These are phyloP conservation scores for Phytophthora chlamydospora DNA, from an alignment of 352 stramenopile genomes.

Conservation along the genomic window DNA sequence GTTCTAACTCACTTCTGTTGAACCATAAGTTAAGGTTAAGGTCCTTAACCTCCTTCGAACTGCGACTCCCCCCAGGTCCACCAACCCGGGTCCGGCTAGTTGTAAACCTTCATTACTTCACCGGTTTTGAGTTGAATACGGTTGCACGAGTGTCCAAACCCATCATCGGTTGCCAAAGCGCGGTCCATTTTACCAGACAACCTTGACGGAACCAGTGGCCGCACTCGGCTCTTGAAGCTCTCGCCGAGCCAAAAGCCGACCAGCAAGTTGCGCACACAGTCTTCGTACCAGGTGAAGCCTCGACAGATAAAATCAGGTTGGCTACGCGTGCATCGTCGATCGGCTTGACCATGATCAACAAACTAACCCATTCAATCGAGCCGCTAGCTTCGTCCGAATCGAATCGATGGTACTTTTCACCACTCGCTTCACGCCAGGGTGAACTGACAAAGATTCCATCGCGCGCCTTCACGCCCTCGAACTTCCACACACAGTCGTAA, in stretches of 20 bases:
- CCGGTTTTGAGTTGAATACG: too few species aligned
- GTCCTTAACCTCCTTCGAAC: too few species aligned
- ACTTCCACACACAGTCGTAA: slow-evolving; percentile 42
- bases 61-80: too few species aligned
- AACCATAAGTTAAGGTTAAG: too few species aligned
- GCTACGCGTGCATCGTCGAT: background rate
- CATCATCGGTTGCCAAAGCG: background rate
- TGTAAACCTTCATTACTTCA: too few species aligned
- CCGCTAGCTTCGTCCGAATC: slow-evolving; percentile 16
- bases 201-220: background rate
- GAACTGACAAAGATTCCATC: slow-evolving; percentile 25
- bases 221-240: background rate
- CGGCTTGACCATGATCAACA: slow-evolving; percentile 14
- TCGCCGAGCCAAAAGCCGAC: background rate
- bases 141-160: too few species aligned
- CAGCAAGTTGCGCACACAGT: slow-evolving; percentile 8
- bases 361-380: slow-evolving; percentile 22
- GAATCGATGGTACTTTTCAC: slow-evolving; percentile 28
- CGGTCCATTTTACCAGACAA: background rate
- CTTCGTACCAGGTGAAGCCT: too few species aligned
- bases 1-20: too few species aligned
- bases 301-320: too few species aligned
- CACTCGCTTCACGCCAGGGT: slow-evolving; percentile 20
- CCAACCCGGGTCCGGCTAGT: too few species aligned
- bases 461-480: slow-evolving; percentile 17